Evolutionary conservation across 2,329 filamentous ascomycete genomes (phyloP).

Genomic region (Corinectria fuckeliana): DNA sequence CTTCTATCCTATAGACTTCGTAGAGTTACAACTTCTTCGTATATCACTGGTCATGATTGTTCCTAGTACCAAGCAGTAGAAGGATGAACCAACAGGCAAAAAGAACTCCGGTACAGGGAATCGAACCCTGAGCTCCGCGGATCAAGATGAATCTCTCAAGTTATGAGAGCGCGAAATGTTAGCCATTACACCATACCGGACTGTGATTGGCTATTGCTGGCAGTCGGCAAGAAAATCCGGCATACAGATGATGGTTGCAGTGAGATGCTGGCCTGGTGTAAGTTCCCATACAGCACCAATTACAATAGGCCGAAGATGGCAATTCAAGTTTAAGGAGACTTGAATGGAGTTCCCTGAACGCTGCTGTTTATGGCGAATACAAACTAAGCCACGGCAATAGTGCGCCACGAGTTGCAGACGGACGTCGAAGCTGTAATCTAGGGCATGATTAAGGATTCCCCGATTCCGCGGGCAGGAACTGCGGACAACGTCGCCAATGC

Average conservation of each 20-base stretch:
- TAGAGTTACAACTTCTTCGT: not conserved
- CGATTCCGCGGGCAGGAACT: not conserved
- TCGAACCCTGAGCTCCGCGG: conserved; percentile 25
- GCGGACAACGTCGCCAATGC: not conserved
- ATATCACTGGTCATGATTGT: not conserved
- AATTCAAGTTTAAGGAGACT: too few species aligned
- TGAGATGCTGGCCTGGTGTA: too few species aligned
- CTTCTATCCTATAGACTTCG: too few species aligned
- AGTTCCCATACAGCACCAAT: too few species aligned
- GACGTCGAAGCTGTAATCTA: not conserved
- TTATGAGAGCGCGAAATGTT: conserved; percentile 45
- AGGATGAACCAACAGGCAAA: not conserved
- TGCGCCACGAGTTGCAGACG: not conserved
- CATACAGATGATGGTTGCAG: not conserved
- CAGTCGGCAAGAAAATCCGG: rapidly evolving
- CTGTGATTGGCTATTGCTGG: not conserved
- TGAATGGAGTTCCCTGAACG: too few species aligned
- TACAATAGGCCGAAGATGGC: too few species aligned
- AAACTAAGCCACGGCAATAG: not conserved
- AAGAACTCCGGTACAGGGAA: conserved; percentile 21
- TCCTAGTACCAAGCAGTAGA: not conserved
- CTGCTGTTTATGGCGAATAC: too few species aligned
- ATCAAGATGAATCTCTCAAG: conserved; percentile 24
- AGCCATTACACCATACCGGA: conserved; percentile 44
- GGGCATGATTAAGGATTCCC: not conserved